A percentile compares a stretch with the other conserved stretches of the same genome.
Conservation (phyloP, 176 grass and related monocot species). For the Oryza coarctata region DNA sequence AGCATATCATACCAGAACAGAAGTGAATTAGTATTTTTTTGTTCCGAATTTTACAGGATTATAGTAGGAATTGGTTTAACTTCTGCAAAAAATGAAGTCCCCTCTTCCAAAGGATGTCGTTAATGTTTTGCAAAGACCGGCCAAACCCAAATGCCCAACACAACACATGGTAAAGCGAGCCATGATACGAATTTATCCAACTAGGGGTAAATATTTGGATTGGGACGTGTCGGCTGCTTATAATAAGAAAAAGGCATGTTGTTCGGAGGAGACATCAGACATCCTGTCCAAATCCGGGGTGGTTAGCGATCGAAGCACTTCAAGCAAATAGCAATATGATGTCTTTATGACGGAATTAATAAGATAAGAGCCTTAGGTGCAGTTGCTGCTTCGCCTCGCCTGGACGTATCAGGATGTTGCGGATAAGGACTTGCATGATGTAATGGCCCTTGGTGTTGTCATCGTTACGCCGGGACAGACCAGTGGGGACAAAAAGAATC, state of each 20-base stretch:
- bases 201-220: background rate
- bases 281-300: background rate
- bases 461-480: background rate
- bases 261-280: background rate
- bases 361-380: background rate
- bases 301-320: background rate
- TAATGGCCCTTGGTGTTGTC: background rate
- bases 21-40: too few species aligned
- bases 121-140: background rate
- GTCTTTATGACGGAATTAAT: background rate
- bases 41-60: too few species aligned
- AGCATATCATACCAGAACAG: too few species aligned
- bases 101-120: too few species aligned
- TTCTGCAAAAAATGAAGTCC: too few species aligned
- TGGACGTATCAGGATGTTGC: background rate
- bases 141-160: background rate
- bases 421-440: slow-evolving; percentile 11
- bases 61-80: too few species aligned
- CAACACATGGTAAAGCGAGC: too few species aligned
- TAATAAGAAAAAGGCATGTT: background rate
- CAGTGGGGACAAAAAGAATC: background rate
- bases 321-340: background rate
- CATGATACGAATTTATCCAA: background rate
- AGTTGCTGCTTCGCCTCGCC: background rate
- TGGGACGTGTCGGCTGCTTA: background rate